Evolutionary conservation across 768 basidiomycete species (phyloP), one percentile per base, ranked within the genome.

Genomic region (Kwoniella heveanensis): DNA sequence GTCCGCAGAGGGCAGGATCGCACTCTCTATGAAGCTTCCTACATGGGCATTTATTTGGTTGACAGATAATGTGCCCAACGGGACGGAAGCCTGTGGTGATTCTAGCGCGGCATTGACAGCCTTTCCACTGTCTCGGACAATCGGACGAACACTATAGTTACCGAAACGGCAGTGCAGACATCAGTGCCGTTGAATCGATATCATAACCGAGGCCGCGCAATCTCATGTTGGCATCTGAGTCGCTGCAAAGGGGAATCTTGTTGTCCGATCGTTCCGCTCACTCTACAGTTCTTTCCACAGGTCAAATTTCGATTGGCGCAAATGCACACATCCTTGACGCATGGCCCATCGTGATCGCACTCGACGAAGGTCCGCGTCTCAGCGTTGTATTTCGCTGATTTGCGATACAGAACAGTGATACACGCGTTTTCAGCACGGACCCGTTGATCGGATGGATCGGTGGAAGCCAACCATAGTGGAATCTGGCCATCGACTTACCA

Each of bases 251-350:
- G 39, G 17, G 17, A 19, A 44, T 17, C 5, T 3, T 17, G 8
- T 17, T 19, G 39, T 9, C 39, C 32, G 25, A 13, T 8, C 29
- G 26, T 2, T 25, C n/a, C 21, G 50, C 62, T 64, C n/a, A 64
- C 62, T n/a, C 55, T 55, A 27, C 62, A 64, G 37, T 57, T 64
- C 19, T 55, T 50, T 9, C 62, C 62, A 39, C 62, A 64, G 30
- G 37, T 32, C 62, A 55, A 48, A 17, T 36, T 26, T 6, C 26
- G 22, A 22, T 50, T 46, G n/a, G 39, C 49, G 50, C 62, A 64
- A 15, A 8, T 17, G 29, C 62, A 64, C 7, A 21, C 29, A 9
- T 27, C 62, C 5, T 44, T 15, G 7, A 32, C 10, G 48, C 62
- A 64, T 25, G 62, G 55, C 21, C 62, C 62, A 10, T 24, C 17